Percentiles rank a stretch among this genome's conserved stretches.
Evolutionary conservation across 2,329 filamentous ascomycete genomes (phyloP).

Genomic region (Exophiala xenobiotica): DNA sequence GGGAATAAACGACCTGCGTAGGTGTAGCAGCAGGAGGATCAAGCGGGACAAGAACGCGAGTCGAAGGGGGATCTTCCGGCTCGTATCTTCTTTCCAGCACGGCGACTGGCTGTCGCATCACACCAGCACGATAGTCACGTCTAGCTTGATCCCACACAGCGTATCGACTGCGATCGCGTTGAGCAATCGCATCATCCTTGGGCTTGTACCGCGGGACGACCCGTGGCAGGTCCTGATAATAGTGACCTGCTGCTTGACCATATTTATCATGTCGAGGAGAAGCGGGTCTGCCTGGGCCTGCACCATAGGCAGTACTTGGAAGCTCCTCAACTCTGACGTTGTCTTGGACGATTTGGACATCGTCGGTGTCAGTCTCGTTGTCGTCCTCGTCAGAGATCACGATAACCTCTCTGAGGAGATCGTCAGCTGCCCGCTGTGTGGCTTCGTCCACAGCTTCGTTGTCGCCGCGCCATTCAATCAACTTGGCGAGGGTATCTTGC

Average conservation of each 20-base stretch:
- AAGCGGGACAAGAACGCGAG: slow-evolving; percentile 22
- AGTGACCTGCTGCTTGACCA: slow-evolving; percentile 39
- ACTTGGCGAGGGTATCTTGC: slow-evolving; percentile 53
- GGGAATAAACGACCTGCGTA: slow-evolving; percentile 8
- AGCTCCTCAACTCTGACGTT: slow-evolving; percentile 46
- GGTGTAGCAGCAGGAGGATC: slow-evolving; percentile 9
- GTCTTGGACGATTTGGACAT: slow-evolving; percentile 32
- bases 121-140: slow-evolving; percentile 31
- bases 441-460: slow-evolving; percentile 53
- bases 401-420: slow-evolving; percentile 64
- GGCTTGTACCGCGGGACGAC: slow-evolving; percentile 22
- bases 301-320: slow-evolving; percentile 38
- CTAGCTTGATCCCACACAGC: slow-evolving; percentile 48
- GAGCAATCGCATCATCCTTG: slow-evolving; percentile 38
- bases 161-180: slow-evolving; percentile 48
- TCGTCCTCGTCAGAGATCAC: slow-evolving; percentile 63
- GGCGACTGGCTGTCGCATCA: slow-evolving; percentile 10
- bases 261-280: slow-evolving; percentile 26
- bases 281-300: slow-evolving; percentile 12
- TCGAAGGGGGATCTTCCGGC: slow-evolving; percentile 7
- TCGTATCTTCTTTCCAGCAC: slow-evolving; percentile 25
- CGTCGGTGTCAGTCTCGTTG: slow-evolving; percentile 43
- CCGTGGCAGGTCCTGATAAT: slow-evolving; percentile 39
- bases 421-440: slow-evolving; percentile 54
- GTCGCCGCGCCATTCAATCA: slow-evolving; percentile 64